Conservation (phyloP, 1,139 yeast genomes). For the Meyerozyma elateridarum region DNA sequence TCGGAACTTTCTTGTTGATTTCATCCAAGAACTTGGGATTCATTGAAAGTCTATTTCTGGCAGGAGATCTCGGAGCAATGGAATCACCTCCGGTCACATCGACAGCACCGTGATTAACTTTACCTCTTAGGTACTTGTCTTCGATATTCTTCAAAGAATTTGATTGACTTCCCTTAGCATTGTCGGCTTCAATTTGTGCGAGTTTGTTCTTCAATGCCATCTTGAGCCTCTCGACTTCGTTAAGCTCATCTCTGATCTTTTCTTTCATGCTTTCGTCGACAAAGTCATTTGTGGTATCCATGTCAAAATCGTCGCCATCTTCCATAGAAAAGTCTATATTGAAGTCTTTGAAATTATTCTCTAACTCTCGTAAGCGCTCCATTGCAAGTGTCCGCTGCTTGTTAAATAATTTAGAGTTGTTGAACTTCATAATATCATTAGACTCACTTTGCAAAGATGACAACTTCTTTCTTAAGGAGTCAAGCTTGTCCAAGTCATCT, state of each 20-base stretch:
- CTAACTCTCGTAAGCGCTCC: slow-evolving; percentile 62
- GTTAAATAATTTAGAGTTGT: slow-evolving; percentile 53
- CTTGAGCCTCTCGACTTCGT: slow-evolving; percentile 43
- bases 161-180: slow-evolving; percentile 17
- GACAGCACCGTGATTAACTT: slow-evolving; percentile 14
- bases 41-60: slow-evolving; percentile 31
- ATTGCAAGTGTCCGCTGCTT: slow-evolving; percentile 60
- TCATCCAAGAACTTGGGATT: slow-evolving; percentile 57
- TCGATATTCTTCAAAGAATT: slow-evolving; percentile 33
- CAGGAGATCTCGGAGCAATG: not conserved
- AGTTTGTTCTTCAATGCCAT: slow-evolving; percentile 38
- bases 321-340: slow-evolving; percentile 47
- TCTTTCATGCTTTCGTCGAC: slow-evolving; percentile 36
- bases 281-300: slow-evolving; percentile 12
- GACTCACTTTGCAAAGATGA: slow-evolving; percentile 65
- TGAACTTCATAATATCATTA: slow-evolving; percentile 67
- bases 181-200: slow-evolving; percentile 13
- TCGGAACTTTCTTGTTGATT: slow-evolving; percentile 47
- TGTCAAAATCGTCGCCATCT: slow-evolving; percentile 14
- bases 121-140: slow-evolving; percentile 48
- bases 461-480: slow-evolving; percentile 52
- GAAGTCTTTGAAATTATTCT: slow-evolving; percentile 54
- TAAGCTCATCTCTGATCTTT: slow-evolving; percentile 39
- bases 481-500: slow-evolving; percentile 44
- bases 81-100: slow-evolving; percentile 10